Evolutionary conservation across 1,284 basidiomycete species (phyloP), one percentile per base, ranked within the genome.

Genomic region (Cutaneotrichosporon mucoides): DNA sequence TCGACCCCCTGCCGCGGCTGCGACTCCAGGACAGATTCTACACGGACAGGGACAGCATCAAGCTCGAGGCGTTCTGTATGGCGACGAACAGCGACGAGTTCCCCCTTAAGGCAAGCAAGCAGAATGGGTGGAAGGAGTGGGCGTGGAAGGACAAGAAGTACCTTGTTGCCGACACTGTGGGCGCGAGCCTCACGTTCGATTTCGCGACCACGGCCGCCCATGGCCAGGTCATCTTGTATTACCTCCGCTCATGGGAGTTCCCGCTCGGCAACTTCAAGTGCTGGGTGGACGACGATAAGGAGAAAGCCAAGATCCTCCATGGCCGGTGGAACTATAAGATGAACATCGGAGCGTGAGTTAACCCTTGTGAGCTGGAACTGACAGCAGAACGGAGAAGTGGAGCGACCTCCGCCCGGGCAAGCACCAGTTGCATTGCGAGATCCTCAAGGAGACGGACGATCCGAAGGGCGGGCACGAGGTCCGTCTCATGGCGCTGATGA

Each of bases 61-160:
- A 65, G 3, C 71, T 71, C 55, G 62, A 70, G 45, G 73, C 74
- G 1, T 66, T 63, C 52, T 77, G 76, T 57, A 63, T 64, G 42
- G 67, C 70, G 4, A 70, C 68, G 45, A 72, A 71, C 50, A 61
- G 62, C 5, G 54, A 59, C 13, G 66, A 66, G 48, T 52, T 68
- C 52, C 66, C 66, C 9, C 62, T 76, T 36, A 60, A 49, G 13
- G 71, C 75, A 6, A 11, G 54, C 12, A 50, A 59, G 38, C 56
- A 67, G n/a, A 45, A 64, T 5, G 75, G 75, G 33, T 77, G 75
- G 73, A 63, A 65, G 34, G 50, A 68, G 9, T 76, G 71, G 72
- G 62, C 61, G 10, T 76, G 73, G 73, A 66, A 71, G 48, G 64
- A 70, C 50, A 73, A 73, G 64, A 64, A 73, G 41, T 77, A 77